phyloP scores from a whole-genome alignment of 1,284 basidiomycete genomes.

The Gymnopus androsaceus region DNA sequence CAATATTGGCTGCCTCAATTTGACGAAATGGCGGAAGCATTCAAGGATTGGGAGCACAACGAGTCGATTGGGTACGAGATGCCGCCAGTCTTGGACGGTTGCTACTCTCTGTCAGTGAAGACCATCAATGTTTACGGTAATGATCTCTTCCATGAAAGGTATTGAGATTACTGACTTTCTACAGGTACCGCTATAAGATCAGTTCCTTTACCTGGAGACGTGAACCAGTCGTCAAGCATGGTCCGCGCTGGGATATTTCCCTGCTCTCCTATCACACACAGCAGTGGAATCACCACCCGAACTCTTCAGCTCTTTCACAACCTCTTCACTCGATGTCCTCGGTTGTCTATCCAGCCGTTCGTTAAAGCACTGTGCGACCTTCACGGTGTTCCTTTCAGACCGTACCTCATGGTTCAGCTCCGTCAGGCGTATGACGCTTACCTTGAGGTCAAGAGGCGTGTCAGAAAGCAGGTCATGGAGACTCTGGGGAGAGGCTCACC shows the following conservation, averaged over 20 bases:
- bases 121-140: no score
- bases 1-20: no score
- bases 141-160: no score
- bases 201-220: no score
- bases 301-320: constrained; percentile 16
- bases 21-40: no score
- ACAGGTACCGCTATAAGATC: no score
- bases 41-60: no score
- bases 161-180: no score
- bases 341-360: constrained; percentile 20
- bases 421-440: not conserved
- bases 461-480: not conserved
- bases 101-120: no score
- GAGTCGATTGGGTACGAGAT: no score
- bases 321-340: constrained; percentile 17
- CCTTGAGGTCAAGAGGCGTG: not conserved
- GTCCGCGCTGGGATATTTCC: not conserved
- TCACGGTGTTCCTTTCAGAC: constrained; percentile 7
- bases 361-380: constrained; percentile 24
- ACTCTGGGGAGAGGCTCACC: not conserved
- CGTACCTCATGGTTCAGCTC: not conserved
- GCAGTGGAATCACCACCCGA: constrained; percentile 3
- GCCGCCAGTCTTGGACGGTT: no score
- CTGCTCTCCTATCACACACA: constrained; percentile 9
- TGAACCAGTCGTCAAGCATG: not conserved